A percentile compares a stretch with the other conserved stretches of the same genome.
Evolutionary conservation across 768 basidiomycete species (phyloP).

Genomic region (Boletellus emodensis): DNA sequence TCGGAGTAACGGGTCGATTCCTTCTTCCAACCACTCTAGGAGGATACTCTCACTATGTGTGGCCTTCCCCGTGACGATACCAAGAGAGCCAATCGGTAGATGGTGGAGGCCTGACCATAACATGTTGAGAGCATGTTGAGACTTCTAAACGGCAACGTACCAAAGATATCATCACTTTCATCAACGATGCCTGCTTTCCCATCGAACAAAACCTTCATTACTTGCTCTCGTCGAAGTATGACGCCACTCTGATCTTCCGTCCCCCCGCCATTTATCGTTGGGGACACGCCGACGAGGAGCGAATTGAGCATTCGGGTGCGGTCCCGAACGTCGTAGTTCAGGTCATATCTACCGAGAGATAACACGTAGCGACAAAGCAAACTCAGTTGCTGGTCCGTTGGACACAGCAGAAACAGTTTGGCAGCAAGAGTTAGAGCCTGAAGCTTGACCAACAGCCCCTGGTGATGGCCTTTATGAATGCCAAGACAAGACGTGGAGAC

Average conservation of each 20-base stretch:
- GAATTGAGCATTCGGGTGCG: constrained; percentile 75
- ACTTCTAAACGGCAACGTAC: constrained; percentile 22
- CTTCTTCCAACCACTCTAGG: constrained; percentile 87
- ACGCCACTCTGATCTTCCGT: constrained; percentile 63
- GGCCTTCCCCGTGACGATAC: constrained; percentile 53
- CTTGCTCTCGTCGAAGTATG: constrained; percentile 77
- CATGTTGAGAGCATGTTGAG: constrained; percentile 5
- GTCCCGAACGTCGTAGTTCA: constrained; percentile 87
- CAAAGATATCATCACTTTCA: constrained; percentile 31
- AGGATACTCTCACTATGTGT: constrained; percentile 43
- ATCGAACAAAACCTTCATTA: constrained; percentile 72
- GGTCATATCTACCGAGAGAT: constrained; percentile 82
- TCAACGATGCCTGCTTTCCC: constrained; percentile 56
- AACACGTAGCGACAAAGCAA: constrained; percentile 72
- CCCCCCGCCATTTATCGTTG: constrained; percentile 35
- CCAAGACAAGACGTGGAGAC: neutral
- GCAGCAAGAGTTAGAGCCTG: constrained; percentile 84
- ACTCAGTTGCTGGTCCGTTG: constrained; percentile 45
- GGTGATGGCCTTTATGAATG: neutral
- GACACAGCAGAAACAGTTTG: constrained; percentile 72
- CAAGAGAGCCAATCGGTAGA: constrained; percentile 61
- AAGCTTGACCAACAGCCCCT: constrained; percentile 70
- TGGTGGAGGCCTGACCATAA: constrained; percentile 33
- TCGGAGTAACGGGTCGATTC: constrained; percentile 74
- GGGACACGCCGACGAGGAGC: constrained; percentile 55